Conservation (phyloP, 805 yeast species). For the Limtongia smithiae region DNA sequence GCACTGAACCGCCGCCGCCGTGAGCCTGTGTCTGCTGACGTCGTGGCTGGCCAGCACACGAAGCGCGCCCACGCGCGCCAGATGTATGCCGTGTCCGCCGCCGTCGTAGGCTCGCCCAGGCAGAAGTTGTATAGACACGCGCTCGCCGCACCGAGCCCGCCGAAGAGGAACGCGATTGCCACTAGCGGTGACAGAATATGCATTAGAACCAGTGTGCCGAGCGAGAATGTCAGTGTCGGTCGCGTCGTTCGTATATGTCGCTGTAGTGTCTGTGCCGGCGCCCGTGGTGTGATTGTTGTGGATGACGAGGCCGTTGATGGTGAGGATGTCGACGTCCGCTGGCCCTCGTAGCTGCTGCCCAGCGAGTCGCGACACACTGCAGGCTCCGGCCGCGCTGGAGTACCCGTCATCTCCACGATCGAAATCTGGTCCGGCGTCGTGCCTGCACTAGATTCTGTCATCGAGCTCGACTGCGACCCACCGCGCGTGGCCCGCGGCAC, state of each 20-base stretch:
- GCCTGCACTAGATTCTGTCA: no score
- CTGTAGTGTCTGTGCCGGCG: not conserved
- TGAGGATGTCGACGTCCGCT: not conserved
- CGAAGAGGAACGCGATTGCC: constrained; percentile 11
- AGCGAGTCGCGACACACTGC: not conserved
- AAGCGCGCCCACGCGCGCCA: constrained; percentile 22
- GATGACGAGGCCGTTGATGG: no score
- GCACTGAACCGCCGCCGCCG: no score
- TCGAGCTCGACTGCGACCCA: no score
- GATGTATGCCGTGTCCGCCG: constrained; percentile 15
- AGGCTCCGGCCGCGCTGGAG: not conserved
- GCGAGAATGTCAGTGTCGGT: constrained; percentile 1
- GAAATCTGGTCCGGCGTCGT: no score
- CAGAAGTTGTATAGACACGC: constrained; percentile 14
- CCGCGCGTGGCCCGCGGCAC: not conserved
- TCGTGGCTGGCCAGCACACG: constrained; percentile 13
- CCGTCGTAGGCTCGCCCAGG: constrained; percentile 16
- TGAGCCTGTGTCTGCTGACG: no score
- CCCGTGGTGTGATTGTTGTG: not conserved
- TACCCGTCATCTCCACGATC: not conserved
- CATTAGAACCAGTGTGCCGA: constrained; percentile 4
- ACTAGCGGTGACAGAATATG: constrained; percentile 16
- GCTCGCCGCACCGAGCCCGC: constrained; percentile 10
- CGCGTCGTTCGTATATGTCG: not conserved
- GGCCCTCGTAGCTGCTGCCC: not conserved